Evolutionary conservation across 192 early-diverging fungal genomes (phyloP), one percentile per base, ranked within the genome.

Genomic region (Coemansia sp.): DNA sequence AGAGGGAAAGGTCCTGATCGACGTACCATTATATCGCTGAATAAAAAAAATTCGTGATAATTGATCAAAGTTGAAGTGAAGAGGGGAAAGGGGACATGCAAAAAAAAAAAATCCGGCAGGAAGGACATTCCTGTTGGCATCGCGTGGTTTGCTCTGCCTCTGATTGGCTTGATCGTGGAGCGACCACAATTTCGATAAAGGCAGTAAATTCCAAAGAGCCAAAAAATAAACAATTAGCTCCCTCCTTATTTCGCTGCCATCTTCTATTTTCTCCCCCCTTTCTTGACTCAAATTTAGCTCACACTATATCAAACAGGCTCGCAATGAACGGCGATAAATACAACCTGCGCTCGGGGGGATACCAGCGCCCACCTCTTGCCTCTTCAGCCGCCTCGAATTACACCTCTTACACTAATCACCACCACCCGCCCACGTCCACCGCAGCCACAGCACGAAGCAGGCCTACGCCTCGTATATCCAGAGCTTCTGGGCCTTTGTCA

Each of bases 351-450:
- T 66, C 64, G 29, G 49, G 11, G 39, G 49, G 29, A 15, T 56
- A 66, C 64, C 64, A 66, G 27, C 64, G 64, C 53, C 64, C 41
- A 27, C 52, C 64, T 22, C 64, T 41, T 12, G 38, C 52, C 20
- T 49, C 39, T 4, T 10, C 35, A 59, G 35, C 58, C 16, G 35
- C 58, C 34, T 59, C 58, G 35, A 59, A 35, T 39, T 38, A 38
- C 58, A 39, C 2, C 35, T 2, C 58, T 0, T 18, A 35, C 16
- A 38, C 35, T 8, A 59, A 38, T 18, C 30, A 58, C 35, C 8
- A 59, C 35, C 7, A 44, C 66, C 29, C 10, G n/a, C 2, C 61
- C 35, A 59, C 58, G 35, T 59, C 58, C 18, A n/a, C 34, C 7
- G 55, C 55, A 18, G 35, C 58, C 34, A 35, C 58, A 38, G 35